A percentile compares a stretch with the other conserved stretches of the same genome.
Evolutionary conservation across 208 protist species (phyloP).

Genomic region (Hexamita inflata): DNA sequence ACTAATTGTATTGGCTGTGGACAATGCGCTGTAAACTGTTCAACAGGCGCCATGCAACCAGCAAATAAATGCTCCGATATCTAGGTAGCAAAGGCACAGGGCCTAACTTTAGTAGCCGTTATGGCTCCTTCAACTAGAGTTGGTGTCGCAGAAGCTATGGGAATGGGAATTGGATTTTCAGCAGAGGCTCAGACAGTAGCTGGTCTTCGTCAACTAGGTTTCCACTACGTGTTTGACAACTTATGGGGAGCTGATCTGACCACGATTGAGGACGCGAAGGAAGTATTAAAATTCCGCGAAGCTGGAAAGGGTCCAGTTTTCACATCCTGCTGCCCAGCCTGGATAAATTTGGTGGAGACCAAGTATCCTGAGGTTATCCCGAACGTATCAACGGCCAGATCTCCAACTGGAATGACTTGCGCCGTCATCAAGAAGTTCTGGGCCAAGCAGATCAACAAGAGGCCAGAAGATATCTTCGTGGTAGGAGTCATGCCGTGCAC

Average conservation of each 20-base stretch:
- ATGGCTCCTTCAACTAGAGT: slow-evolving; percentile 33
- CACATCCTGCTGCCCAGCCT: slow-evolving; percentile 40
- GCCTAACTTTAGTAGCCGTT: background rate
- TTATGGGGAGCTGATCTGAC: slow-evolving; percentile 31
- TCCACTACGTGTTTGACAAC: slow-evolving; percentile 43
- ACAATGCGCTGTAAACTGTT: slow-evolving; percentile 47
- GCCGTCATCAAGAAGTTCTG: slow-evolving; percentile 1
- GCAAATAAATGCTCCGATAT: slow-evolving; percentile 12
- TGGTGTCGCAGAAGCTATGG: slow-evolving; percentile 24
- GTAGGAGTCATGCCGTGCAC: slow-evolving; percentile 33
- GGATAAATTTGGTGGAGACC: slow-evolving; percentile 46
- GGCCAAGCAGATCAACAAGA: background rate
- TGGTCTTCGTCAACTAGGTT: slow-evolving; percentile 21
- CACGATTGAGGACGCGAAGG: slow-evolving; percentile 9
- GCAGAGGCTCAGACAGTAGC: slow-evolving; percentile 11
- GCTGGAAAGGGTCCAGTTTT: slow-evolving; percentile 15
- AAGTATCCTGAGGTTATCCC: slow-evolving; percentile 43
- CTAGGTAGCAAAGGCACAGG: too few species aligned
- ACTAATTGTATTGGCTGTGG: slow-evolving; percentile 49
- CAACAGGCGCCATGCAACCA: slow-evolving; percentile 41
- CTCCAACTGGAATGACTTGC: slow-evolving; percentile 33
- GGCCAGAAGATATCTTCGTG: slow-evolving; percentile 6
- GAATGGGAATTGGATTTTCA: background rate
- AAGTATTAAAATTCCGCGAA: background rate
- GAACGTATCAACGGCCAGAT: slow-evolving; percentile 37